Percentiles rank a stretch among this genome's conserved stretches.
Conservation (phyloP, 1,139 yeast species). For the Taphrina deformans region DNA sequence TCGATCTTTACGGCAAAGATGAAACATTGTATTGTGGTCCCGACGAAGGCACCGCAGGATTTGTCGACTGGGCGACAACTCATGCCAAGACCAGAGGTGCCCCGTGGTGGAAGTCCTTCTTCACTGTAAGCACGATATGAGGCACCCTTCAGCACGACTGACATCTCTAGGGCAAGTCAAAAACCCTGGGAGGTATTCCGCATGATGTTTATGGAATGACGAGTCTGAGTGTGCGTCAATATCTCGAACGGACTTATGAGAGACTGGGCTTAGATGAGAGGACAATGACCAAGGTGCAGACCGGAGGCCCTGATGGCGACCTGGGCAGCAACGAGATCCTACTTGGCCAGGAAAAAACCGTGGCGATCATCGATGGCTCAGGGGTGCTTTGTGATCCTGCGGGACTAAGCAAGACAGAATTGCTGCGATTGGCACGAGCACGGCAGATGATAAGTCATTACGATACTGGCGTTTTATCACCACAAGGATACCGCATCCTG, state of each 20-base stretch:
- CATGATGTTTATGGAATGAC: constrained; percentile 99
- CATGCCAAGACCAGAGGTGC: constrained; percentile 94
- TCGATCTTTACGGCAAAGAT: constrained; percentile 77
- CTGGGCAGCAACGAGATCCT: constrained; percentile 85
- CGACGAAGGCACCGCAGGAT: constrained; percentile 95
- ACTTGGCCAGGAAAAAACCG: constrained; percentile 78
- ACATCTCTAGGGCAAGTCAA: constrained; percentile 66
- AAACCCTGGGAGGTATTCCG: constrained; percentile 92
- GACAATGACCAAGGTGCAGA: constrained; percentile 77
- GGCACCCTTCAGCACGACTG: too few species aligned
- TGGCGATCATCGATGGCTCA: constrained; percentile 90
- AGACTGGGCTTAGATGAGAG: constrained; percentile 64
- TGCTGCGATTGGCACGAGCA: constrained; percentile 70
- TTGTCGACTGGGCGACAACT: constrained; percentile 97
- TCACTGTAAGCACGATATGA: constrained; percentile 61
- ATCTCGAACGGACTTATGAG: constrained; percentile 83
- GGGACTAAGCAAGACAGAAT: constrained; percentile 79
- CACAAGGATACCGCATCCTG: constrained; percentile 75
- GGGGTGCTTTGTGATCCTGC: constrained; percentile 92
- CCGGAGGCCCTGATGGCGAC: constrained; percentile 99
- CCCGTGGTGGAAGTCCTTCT: constrained; percentile 98
- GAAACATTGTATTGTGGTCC: constrained; percentile 97
- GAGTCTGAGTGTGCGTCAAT: constrained; percentile 87
- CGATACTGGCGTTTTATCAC: constrained; percentile 65
- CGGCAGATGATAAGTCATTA: constrained; percentile 75